These are phyloP conservation scores for Aquilaria sinensis DNA, from an alignment of 345 rosid genomes.

Conservation along the genomic window DNA sequence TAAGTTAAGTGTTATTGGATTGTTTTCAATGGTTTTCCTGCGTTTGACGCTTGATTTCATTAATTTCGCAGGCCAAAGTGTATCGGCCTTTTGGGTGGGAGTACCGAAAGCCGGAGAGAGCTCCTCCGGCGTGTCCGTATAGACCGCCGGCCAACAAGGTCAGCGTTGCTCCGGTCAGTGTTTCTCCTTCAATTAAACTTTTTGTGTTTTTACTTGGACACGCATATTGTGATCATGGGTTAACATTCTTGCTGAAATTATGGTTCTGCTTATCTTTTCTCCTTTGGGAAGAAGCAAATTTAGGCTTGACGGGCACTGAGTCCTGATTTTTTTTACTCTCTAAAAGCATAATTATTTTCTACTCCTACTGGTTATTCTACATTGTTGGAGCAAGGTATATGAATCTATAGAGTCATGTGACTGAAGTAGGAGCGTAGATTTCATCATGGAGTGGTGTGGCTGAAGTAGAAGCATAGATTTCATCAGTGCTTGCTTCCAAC, in stretches of 20 bases:
- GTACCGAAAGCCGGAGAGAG: slow-evolving; percentile 80
- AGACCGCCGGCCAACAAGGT: slow-evolving; percentile 45
- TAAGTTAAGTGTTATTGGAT: neutral
- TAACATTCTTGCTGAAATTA: neutral
- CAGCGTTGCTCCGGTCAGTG: slow-evolving; percentile 40
- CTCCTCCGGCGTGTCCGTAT: slow-evolving; percentile 82
- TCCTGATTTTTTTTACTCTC: too few relatives aligned
- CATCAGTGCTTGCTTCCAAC: too few relatives aligned
- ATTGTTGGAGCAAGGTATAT: too few relatives aligned
- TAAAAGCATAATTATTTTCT: too few relatives aligned
- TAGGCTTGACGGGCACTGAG: too few relatives aligned
- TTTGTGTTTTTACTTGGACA: neutral
- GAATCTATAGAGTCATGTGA: too few relatives aligned
- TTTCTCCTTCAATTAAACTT: neutral
- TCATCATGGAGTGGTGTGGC: too few relatives aligned
- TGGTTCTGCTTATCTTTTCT: neutral
- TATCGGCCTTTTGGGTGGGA: slow-evolving; percentile 87
- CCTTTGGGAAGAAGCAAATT: too few relatives aligned
- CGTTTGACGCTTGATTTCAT: neutral
- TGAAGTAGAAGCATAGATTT: too few relatives aligned
- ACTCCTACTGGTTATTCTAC: too few relatives aligned
- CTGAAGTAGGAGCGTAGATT: too few relatives aligned
- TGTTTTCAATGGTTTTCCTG: neutral
- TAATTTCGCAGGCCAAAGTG: slow-evolving; percentile 45
- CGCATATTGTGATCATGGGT: neutral